Base-by-base conservation (phyloP, 306 rosid species). In the Ceratonia siliqua region DNA sequence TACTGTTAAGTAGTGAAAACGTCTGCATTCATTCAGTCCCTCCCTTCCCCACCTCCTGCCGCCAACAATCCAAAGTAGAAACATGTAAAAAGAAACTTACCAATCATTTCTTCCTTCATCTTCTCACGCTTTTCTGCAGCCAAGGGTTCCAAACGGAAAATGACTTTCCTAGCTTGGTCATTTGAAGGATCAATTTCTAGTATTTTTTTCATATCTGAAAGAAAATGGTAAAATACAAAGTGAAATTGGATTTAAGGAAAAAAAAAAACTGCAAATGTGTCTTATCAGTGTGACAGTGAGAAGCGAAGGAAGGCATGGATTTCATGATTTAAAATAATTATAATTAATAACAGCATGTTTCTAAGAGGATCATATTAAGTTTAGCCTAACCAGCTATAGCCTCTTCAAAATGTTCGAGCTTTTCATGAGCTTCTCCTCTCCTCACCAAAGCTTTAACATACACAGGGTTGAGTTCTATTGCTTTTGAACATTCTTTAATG, bases 91-190 rank as follows among this genome's bases (percentile, higher is more conserved):
- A 39, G 6, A 14, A 33, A 21, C 88, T 72, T 79, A 84, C 98
- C 88, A 55, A 92, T 84, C 98, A 89, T 92, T 74, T 92, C 92
- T 77, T 89, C 98, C 85, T 90, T 92, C 94, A 92, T 89, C 84
- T 86, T 89, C 80, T 92, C 98, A 75, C 86, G 84, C 81, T 92
- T 92, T 68, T 79, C 87, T 78, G 88, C 94, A 49, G 92, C 96
- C 30, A 89, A 81, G 15, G 98, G 95, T 80, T 87, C 93, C 36
- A 93, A 72, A 18, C 83, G 90, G 13, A 79, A 72, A 48, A 90
- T 85, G 57, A 80, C 2, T 80, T 75, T 90, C 82, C 55, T 79
- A 62, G 95, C 89, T 80, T 87, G 90, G 73, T 84, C 96, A 73
- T 89, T 84, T 68, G 91, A 84, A 36, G 95, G 86, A 83, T 90